Conservation (phyloP, 106 monocot species). For the Allium sativum region DNA sequence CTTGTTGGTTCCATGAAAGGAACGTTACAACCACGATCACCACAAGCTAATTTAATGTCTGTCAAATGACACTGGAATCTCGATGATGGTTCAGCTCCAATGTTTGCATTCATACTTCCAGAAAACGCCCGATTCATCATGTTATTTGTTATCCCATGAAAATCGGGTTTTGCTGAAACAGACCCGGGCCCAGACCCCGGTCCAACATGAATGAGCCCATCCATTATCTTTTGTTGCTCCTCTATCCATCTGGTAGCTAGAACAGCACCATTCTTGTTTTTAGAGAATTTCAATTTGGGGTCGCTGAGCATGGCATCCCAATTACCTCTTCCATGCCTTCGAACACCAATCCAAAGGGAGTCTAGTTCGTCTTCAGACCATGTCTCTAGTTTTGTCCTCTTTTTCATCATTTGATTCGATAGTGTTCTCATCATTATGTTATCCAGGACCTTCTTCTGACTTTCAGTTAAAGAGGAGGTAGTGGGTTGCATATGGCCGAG, state of each 20-base stretch:
- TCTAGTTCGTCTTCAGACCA: constrained; percentile 99
- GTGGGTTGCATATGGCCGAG: constrained; percentile 30
- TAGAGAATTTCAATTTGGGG: constrained; percentile 66
- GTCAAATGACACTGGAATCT: constrained; percentile 67
- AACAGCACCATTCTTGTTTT: constrained; percentile 47
- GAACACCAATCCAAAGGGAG: constrained; percentile 95
- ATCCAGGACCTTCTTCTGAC: constrained; percentile 82
- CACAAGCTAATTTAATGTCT: constrained; percentile 60
- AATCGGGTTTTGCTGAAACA: constrained; percentile 4
- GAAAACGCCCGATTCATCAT: constrained; percentile 66
- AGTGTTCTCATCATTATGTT: constrained; percentile 70
- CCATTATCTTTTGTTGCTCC: constrained; percentile 75
- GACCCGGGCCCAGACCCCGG: neutral
- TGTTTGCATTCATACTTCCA: constrained; percentile 50
- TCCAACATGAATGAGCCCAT: constrained; percentile 28
- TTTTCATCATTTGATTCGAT: constrained; percentile 42
- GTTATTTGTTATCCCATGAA: constrained; percentile 50
- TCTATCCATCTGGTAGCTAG: constrained; percentile 58
- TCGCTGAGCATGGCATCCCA: constrained; percentile 86
- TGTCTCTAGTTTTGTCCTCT: constrained; percentile 40
- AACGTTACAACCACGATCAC: constrained; percentile 9
- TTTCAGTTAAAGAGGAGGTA: constrained; percentile 48
- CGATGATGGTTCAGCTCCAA: constrained; percentile 33
- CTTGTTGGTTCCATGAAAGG: constrained; percentile 7
- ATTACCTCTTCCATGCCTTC: constrained; percentile 89